phyloP scores from a whole-genome alignment of 805 yeast genomes.

The Ogataea dorogensis region DNA sequence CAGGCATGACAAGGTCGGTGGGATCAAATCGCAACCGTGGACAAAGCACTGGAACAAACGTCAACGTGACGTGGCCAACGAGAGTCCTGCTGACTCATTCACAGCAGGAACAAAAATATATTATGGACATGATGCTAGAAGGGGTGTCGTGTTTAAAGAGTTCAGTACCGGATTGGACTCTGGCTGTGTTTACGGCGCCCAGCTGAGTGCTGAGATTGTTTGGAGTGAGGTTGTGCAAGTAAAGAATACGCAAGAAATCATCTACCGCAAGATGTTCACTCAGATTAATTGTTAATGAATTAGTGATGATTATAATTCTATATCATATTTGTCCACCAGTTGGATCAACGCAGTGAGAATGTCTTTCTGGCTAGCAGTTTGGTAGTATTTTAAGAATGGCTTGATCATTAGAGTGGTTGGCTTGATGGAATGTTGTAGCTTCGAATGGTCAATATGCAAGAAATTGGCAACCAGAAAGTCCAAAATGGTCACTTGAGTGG shows the following conservation, averaged over 20 bases:
- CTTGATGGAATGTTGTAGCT: conserved; percentile 15
- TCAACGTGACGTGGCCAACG: conserved; percentile 19
- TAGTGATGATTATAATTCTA: conserved; percentile 11
- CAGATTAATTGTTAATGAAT: conserved; percentile 30
- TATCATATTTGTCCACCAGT: conserved; percentile 17
- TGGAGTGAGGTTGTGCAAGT: conserved; percentile 33
- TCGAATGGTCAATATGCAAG: conserved; percentile 1
- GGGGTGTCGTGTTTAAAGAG: conserved; percentile 64
- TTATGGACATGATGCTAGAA: conserved; percentile 87
- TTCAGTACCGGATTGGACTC: conserved; percentile 80
- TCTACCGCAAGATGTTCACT: conserved; percentile 26
- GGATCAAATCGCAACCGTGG: conserved; percentile 34
- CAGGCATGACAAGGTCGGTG: conserved; percentile 29
- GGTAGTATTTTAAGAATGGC: conserved; percentile 15
- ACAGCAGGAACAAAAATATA: conserved; percentile 45
- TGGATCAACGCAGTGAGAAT: conserved; percentile 15
- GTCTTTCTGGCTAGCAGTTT: conserved; percentile 8
- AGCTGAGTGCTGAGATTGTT: conserved; percentile 61
- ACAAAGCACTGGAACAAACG: conserved; percentile 31
- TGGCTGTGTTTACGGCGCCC: conserved; percentile 76
- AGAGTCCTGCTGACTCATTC: conserved; percentile 9
- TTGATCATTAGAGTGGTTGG: conserved; percentile 19
- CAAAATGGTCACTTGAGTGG: conserved; percentile 12
- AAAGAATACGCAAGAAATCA: conserved; percentile 15
- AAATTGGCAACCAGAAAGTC: conserved; percentile 15